These are phyloP conservation scores for Rhynchospora breviuscula DNA, from an alignment of 176 grass and related monocot genomes.

Conservation along the genomic window DNA sequence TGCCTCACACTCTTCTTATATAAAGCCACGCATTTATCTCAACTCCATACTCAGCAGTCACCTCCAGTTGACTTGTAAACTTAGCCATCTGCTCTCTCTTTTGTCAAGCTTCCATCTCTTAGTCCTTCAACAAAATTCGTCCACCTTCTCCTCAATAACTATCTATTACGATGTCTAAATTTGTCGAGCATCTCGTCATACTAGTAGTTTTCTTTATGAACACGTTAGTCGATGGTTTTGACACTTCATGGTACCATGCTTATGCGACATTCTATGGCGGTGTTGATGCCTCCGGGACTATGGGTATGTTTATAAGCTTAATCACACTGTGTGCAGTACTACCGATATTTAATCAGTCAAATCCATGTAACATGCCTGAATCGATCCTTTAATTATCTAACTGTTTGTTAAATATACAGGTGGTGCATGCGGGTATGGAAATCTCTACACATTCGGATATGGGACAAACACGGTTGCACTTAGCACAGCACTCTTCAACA, in stretches of 20 bases:
- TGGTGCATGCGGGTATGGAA: slow-evolving; percentile 75
- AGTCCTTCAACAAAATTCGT: not conserved
- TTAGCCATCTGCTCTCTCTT: slow-evolving; percentile 18
- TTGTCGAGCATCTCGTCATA: not conserved
- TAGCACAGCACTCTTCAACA: slow-evolving; percentile 58
- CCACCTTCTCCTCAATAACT: not conserved
- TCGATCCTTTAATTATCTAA: not conserved
- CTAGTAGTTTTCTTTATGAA: slow-evolving; percentile 16
- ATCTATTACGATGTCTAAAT: slow-evolving; percentile 23
- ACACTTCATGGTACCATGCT: not conserved
- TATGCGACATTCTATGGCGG: slow-evolving; percentile 67
- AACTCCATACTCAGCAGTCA: slow-evolving; percentile 2
- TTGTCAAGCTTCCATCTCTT: not conserved
- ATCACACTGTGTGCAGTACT: not conserved
- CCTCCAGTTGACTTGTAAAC: slow-evolving; percentile 1
- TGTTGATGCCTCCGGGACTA: slow-evolving; percentile 55
- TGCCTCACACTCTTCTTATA: slow-evolving; percentile 15
- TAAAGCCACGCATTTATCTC: slow-evolving; percentile 2
- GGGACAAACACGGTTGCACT: slow-evolving; percentile 72
- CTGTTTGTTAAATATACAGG: slow-evolving; percentile 27
- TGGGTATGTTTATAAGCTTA: slow-evolving; percentile 37
- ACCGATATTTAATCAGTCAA: not conserved
- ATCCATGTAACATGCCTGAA: not conserved
- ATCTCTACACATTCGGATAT: slow-evolving; percentile 70
- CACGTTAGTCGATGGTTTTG: slow-evolving; percentile 15